A percentile compares a stretch with the other conserved stretches of the same genome.
These are phyloP conservation scores for Erodium texanum DNA, from an alignment of 441 rosid species.

Conservation along the genomic window DNA sequence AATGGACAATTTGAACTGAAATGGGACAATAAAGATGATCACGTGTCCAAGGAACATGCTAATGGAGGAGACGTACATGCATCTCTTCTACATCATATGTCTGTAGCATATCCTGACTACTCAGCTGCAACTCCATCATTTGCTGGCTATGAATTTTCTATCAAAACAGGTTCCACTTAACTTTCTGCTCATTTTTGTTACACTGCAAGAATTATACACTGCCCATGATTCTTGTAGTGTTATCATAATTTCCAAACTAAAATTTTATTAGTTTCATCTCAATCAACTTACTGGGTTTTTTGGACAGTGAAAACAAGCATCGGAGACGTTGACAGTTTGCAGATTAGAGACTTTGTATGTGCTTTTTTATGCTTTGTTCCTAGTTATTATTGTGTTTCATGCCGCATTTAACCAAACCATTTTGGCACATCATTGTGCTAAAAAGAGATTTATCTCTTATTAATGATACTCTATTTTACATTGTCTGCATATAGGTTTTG, in stretches of 20 bases:
- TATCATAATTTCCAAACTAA: neutral
- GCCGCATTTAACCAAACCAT: no score
- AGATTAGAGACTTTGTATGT: conserved; percentile 44
- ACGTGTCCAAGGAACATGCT: conserved; percentile 20
- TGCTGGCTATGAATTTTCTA: conserved; percentile 45
- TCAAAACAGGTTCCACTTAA: conserved; percentile 28
- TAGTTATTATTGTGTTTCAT: neutral
- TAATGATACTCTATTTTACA: neutral
- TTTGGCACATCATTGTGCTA: neutral
- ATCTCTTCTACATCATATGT: conserved; percentile 49
- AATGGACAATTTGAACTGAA: conserved; percentile 39
- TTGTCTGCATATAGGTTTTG: conserved; percentile 31
- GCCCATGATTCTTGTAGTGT: neutral
- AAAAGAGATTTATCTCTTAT: neutral
- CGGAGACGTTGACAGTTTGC: conserved; percentile 34
- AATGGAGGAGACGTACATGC: conserved; percentile 34
- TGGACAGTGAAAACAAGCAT: conserved; percentile 50
- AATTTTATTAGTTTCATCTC: conserved; percentile 10
- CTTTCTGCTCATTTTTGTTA: neutral
- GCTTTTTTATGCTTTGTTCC: conserved; percentile 8
- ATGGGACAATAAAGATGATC: conserved; percentile 33
- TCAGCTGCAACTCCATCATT: conserved; percentile 28
- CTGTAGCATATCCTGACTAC: conserved; percentile 39
- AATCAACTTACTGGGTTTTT: conserved; percentile 13
- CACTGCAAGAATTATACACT: no score